phyloP scores from a whole-genome alignment of 495 filamentous ascomycete genomes.

The Hyaloscypha hepaticicola region DNA sequence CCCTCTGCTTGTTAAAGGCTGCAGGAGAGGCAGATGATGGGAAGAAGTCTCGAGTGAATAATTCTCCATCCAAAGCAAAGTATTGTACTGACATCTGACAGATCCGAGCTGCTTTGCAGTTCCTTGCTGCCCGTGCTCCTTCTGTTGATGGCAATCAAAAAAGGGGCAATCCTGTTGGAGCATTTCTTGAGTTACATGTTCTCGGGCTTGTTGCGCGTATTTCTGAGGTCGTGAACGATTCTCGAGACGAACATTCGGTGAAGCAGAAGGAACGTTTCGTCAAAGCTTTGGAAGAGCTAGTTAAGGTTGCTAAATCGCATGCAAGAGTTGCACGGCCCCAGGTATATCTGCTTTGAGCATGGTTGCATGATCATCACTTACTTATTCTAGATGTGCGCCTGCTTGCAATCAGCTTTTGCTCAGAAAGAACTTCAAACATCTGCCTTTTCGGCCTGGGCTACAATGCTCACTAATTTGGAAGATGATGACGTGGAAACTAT shows the following conservation, averaged over 20 bases:
- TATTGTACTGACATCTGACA: slow-evolving; percentile 20
- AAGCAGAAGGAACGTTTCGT: slow-evolving; percentile 68
- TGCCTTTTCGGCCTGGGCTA: slow-evolving; percentile 81
- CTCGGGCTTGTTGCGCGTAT: slow-evolving; percentile 86
- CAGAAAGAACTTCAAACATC: slow-evolving; percentile 68
- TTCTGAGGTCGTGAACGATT: slow-evolving; percentile 76
- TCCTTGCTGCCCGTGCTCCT: slow-evolving; percentile 8
- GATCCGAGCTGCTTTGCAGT: slow-evolving; percentile 32
- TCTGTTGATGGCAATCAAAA: slow-evolving; percentile 47
- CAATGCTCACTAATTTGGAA: slow-evolving; percentile 69
- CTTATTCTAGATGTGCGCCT: slow-evolving; percentile 70
- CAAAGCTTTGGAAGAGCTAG: slow-evolving; percentile 84
- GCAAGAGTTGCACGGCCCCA: slow-evolving; percentile 81
- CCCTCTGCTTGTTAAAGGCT: slow-evolving; percentile 80
- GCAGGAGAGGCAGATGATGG: slow-evolving; percentile 60
- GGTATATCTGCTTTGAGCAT: slow-evolving; percentile 45
- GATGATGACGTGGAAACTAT: slow-evolving; percentile 76
- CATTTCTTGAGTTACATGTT: slow-evolving; percentile 82
- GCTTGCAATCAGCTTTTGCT: slow-evolving; percentile 78
- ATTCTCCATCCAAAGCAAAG: neutral
- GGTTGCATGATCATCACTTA: slow-evolving; percentile 11
- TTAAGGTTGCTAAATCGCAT: slow-evolving; percentile 66
- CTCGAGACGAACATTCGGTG: slow-evolving; percentile 30
- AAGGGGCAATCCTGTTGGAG: slow-evolving; percentile 56
- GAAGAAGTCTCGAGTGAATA: slow-evolving; percentile 56